phyloP scores from a whole-genome alignment of 805 yeast species.

The Cyberlindnera bimundalis region DNA sequence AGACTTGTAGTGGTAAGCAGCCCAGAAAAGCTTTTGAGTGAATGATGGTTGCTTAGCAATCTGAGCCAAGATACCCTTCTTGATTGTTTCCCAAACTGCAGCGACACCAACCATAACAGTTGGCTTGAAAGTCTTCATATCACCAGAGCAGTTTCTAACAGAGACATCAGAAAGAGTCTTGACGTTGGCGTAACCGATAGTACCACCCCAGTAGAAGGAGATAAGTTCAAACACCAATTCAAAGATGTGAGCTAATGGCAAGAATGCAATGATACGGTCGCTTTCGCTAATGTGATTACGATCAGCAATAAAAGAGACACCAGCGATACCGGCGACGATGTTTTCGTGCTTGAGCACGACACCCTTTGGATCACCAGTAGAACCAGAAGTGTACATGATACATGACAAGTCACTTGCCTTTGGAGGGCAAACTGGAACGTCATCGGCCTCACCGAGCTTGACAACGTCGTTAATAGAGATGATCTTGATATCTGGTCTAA shows the following conservation, averaged over 20 bases:
- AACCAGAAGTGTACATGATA: slow-evolving; percentile 70
- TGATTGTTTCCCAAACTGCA: slow-evolving; percentile 95
- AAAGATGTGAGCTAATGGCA: slow-evolving; percentile 95
- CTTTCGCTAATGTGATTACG: slow-evolving; percentile 43
- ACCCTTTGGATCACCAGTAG: slow-evolving; percentile 82
- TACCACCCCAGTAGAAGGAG: slow-evolving; percentile 84
- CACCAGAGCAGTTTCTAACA: slow-evolving; percentile 82
- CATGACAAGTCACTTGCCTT: slow-evolving; percentile 51
- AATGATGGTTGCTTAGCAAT: slow-evolving; percentile 61
- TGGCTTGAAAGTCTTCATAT: slow-evolving; percentile 82
- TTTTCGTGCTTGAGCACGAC: slow-evolving; percentile 61
- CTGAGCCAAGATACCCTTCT: slow-evolving; percentile 85
- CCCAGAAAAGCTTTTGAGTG: slow-evolving; percentile 84
- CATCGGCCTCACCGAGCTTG: slow-evolving; percentile 55
- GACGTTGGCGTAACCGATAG: slow-evolving; percentile 86
- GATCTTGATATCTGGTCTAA: slow-evolving; percentile 76
- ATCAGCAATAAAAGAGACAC: slow-evolving; percentile 64
- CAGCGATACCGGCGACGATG: slow-evolving; percentile 83
- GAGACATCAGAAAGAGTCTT: slow-evolving; percentile 85
- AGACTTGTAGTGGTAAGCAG: slow-evolving; percentile 73
- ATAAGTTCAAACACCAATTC: slow-evolving; percentile 85
- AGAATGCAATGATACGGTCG: slow-evolving; percentile 81
- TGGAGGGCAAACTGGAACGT: slow-evolving; percentile 39
- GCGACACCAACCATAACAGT: slow-evolving; percentile 98
- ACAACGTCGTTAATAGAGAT: slow-evolving; percentile 62